Base-by-base conservation (phyloP, 345 rosid genomes). In the Eucalyptus melliodora region DNA sequence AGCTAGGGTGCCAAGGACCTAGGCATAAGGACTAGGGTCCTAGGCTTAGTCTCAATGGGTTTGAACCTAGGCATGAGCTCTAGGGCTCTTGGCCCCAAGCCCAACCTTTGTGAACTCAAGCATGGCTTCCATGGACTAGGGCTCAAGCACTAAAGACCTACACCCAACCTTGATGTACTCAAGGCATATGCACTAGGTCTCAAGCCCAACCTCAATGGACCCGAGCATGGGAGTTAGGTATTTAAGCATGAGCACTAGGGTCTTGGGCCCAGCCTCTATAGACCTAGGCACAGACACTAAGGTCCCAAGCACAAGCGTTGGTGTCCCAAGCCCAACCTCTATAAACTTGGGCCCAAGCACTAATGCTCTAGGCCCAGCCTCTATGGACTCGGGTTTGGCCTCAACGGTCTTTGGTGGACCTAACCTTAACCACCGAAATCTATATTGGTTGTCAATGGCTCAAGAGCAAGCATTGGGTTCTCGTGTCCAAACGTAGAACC, bases 211-310 rank as follows among this genome's bases (percentile, higher is more conserved):
- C 59, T 53, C 59, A 53, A 21, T 53, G 26, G 26, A 53, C 11
- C 0, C 2, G 0, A 53, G 11, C 0, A 21, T 8, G 5, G 5
- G 2, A 21, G 59, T 0, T 21, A 53, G 26, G 59, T 0, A 53
- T 53, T 53, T 53, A 0, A 53, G 59, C 26, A 53, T 1, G 26
- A 53, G 59, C 24, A 53, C 59, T 0, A 8, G 0, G 59, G 5
- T 53, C 26, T 53, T 21, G 11, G 59, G 26, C 59, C 11, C 11
- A 53, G 21, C 59, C 1, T 53, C 59, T 21, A 53, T 53, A 53
- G 11, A 8, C 59, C 0, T 3, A 0, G 24, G 24, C 5, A 2
- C 10, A 2, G 0, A 53, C 0, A 0, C 1, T 0, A 0, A 53
- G 59, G 59, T 53, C 59, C 30, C 0, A 24, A 1, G 30, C 30